Percentiles rank a stretch among this genome's conserved stretches.
These are phyloP conservation scores for Acrodontium crateriforme DNA, from an alignment of 2,329 filamentous ascomycete species.

Conservation along the genomic window DNA sequence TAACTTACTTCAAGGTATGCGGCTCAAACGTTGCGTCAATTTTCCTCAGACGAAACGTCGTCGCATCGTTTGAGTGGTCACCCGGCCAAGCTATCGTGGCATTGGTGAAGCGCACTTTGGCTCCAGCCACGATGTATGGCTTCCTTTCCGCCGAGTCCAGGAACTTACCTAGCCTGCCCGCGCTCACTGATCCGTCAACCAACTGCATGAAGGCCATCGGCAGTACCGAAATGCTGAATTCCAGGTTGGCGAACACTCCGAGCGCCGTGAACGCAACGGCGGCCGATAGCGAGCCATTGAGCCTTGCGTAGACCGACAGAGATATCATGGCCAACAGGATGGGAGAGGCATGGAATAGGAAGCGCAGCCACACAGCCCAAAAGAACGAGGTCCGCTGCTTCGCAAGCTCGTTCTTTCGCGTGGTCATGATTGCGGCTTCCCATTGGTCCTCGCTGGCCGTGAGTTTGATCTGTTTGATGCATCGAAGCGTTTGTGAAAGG, in stretches of 20 bases:
- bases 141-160: neutral
- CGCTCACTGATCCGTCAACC: neutral
- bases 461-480: slow-evolving; percentile 1
- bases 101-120: neutral
- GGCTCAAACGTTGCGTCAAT: too few species aligned
- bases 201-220: neutral
- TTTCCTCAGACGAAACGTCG: too few species aligned
- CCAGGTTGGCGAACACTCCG: neutral
- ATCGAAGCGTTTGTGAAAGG: neutral
- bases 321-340: neutral
- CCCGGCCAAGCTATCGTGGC: neutral
- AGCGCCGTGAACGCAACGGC: neutral
- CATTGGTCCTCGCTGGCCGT: neutral
- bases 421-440: neutral
- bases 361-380: neutral
- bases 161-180: neutral
- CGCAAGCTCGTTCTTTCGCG: neutral
- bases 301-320: neutral
- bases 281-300: neutral
- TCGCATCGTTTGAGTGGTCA: neutral
- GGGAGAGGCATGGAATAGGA: neutral
- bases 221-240: neutral
- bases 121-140: neutral
- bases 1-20: too few species aligned
- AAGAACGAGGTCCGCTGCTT: neutral